phyloP scores from a whole-genome alignment of 169 alveolate species.

The Cytauxzoon felis region DNA sequence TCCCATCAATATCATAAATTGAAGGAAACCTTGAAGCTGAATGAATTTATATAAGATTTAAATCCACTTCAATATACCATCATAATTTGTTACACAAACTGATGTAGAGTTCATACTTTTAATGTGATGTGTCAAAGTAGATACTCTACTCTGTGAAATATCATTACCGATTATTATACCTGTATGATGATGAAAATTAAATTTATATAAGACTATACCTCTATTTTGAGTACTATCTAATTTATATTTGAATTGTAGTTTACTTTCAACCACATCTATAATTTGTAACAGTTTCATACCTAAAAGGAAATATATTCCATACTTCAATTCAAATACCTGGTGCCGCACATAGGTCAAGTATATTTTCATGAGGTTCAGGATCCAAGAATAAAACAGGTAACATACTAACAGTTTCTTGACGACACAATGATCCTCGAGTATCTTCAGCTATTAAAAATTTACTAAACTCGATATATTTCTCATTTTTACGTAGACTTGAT shows the following conservation, averaged over 20 bases:
- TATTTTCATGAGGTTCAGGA: constrained; percentile 80
- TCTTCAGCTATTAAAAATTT: constrained; percentile 74
- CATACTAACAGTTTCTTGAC: constrained; percentile 96
- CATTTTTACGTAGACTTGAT: constrained; percentile 64
- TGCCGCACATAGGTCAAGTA: constrained; percentile 96
- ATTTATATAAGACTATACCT: constrained; percentile 21
- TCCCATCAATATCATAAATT: constrained; percentile 17
- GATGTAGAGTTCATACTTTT: constrained; percentile 35
- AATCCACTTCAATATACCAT: constrained; percentile 10
- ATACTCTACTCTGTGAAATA: constrained; percentile 45
- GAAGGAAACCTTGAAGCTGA: constrained; percentile 55
- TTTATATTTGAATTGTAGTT: constrained; percentile 10
- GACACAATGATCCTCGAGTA: constrained; percentile 89
- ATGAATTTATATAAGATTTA: not conserved
- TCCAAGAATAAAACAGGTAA: constrained; percentile 90
- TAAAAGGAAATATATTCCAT: constrained; percentile 61
- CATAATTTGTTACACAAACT: constrained; percentile 45
- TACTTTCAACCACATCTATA: constrained; percentile 32
- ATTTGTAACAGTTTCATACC: constrained; percentile 53
- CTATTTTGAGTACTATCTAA: constrained; percentile 20
- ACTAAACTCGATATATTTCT: constrained; percentile 52
- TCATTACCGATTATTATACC: constrained; percentile 66
- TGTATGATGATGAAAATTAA: not conserved
- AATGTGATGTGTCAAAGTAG: constrained; percentile 48
- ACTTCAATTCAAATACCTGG: constrained; percentile 89